Base-by-base conservation (phyloP, 2,329 filamentous ascomycete species). In the Fusarium sp. region DNA sequence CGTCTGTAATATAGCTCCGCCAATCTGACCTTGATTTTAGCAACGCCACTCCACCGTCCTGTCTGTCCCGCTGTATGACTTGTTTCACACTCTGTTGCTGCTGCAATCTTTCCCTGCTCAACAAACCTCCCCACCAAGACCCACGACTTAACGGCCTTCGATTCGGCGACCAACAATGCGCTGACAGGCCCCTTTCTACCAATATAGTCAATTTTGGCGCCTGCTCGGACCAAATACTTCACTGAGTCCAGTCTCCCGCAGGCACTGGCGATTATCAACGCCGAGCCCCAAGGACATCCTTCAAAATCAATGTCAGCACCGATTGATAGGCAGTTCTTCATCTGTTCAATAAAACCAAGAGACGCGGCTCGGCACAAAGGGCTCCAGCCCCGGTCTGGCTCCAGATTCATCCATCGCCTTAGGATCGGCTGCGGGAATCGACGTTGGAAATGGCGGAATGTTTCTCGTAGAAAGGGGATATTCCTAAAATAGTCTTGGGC, bases 151-250 rank as follows among this genome's bases (percentile, higher is more conserved):
- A 50, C 47, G 2, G 4, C 2, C 6, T 21, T 39, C 1, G 47
- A 50, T 3, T 14, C 15, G 4, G 35, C 11, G 4, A 50, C 21
- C 1, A 14, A 15, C 3, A 40, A 13, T 4, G 31, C 47, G 2
- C 25, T 50, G 2, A 40, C 8, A 11, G 5, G 6, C 0, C 36
- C 47, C 1, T 1, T 10, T 4, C 2, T 10, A 1, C 47, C 47
- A 0, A 17, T 5, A 3, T 50, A 40, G 2, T 2, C n/a, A 2
- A 50, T 17, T 5, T 4, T 31, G 0, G 47, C 47, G 2, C 17
- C 15, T 6, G 13, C 31, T 3, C 36, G 36, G 2, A 50, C 1
- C 1, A 50, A 2, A 0, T 23, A 4, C 8, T 33, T 40, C 0
- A 50, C 47, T n/a, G 47, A 5, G 4, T 21, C 25, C 0, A 50